Evolutionary conservation across 2,329 filamentous ascomycete genomes (phyloP), one percentile per base, ranked within the genome.

Genomic region (Graphilbum sp.): DNA sequence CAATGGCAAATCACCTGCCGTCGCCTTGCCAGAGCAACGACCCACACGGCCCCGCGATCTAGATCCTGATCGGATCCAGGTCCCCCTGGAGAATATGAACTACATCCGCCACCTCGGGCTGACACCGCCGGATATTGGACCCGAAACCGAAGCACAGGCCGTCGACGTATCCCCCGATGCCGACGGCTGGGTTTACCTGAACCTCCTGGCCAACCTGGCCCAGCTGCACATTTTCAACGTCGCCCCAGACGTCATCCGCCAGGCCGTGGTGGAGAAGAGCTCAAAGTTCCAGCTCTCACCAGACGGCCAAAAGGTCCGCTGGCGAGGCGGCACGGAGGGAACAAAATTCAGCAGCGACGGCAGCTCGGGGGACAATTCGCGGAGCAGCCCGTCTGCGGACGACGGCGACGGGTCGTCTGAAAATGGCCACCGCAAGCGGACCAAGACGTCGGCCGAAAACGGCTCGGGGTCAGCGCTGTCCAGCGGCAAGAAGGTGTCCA

Each of bases 181-280:
- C 0, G 75, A 85, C 20, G 81, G 81, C 5, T 90, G 83, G 83
- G 74, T 88, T 0, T 88, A 87, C 48, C 59, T 90, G 7, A 90
- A 90, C 47, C 59, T 92, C 1, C 64, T 92, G 2, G 76, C 78
- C 51, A 86, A 79, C 50, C 69, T 92, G 63, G 84, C 85, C 0
- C 84, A 92, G 55, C 60, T 92, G 16, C 84, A 92, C 49, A 88
- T 86, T 0, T 67, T 90, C 47, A 87, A 85, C 41, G 83, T 92
- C 2, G 86, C 84, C 0, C 67, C 77, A 0, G 74, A 79, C 21
- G 88, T 88, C 48, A 75, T 90, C 30, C 75, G 80, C 41, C 70
- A 71, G 27, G 80, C 85, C 0, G 65, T 92, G 2, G 61, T 64
- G 1, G 73, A 80, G 36, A 70, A 75, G 46, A 88, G 82, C 48